These are phyloP conservation scores for Curvularia sp. DNA, from an alignment of 2,329 filamentous ascomycete species.

Conservation along the genomic window DNA sequence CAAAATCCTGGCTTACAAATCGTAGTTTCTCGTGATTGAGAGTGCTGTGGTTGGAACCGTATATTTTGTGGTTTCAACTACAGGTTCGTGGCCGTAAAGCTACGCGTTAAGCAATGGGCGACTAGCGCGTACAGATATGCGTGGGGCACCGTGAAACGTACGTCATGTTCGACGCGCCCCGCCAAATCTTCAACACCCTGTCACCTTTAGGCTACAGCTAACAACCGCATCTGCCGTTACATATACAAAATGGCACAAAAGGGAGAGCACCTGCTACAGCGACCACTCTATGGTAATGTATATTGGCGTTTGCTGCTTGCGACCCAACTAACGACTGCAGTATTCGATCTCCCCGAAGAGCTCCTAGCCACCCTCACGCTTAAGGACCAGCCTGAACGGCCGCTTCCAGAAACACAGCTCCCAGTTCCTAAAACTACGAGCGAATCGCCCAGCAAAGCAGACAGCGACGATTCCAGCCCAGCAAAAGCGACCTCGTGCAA, in stretches of 20 bases:
- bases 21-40: background rate
- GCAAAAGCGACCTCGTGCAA: slow-evolving; percentile 75
- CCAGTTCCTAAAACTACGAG: slow-evolving; percentile 12
- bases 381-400: slow-evolving; percentile 51
- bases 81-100: background rate
- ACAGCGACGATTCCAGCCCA: slow-evolving; percentile 50
- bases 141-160: slow-evolving; percentile 2
- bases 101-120: slow-evolving; percentile 1
- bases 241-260: slow-evolving; percentile 40
- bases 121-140: background rate
- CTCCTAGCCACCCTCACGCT: slow-evolving; percentile 72
- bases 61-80: too few species aligned
- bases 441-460: slow-evolving; percentile 49
- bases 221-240: background rate
- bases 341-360: slow-evolving; percentile 81
- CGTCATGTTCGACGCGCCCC: slow-evolving; percentile 21
- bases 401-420: slow-evolving; percentile 25
- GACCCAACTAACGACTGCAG: slow-evolving; percentile 53
- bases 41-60: too few species aligned
- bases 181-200: slow-evolving; percentile 8
- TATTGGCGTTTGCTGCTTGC: background rate
- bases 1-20: background rate
- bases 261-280: slow-evolving; percentile 43
- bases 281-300: slow-evolving; percentile 50
- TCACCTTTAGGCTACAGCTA: background rate